Percentiles rank a stretch among this genome's conserved stretches.
Evolutionary conservation across 78 protist species (phyloP).

Genomic region (Pigoraptor vietnamica): DNA sequence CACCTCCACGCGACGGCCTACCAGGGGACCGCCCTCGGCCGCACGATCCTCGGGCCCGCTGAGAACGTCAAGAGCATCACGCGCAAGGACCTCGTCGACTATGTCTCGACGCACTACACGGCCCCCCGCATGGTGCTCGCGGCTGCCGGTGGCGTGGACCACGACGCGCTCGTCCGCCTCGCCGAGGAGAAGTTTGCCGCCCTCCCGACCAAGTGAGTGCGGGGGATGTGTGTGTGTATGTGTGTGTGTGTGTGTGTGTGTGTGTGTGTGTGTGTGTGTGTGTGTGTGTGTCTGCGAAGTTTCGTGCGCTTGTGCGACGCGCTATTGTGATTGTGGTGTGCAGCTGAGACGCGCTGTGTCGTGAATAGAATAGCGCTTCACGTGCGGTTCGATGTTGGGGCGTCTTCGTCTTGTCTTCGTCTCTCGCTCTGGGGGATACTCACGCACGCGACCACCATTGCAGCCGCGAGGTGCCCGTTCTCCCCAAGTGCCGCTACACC

Average conservation of each 20-base stretch:
- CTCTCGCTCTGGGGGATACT: too few species aligned
- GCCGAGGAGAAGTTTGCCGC: constrained; percentile 31
- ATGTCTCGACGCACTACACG: constrained; percentile 48
- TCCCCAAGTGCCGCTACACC: background rate
- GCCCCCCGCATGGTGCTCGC: constrained; percentile 75
- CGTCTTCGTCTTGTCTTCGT: background rate
- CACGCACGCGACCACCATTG: too few species aligned
- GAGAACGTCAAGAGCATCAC: constrained; percentile 70
- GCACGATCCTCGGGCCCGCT: constrained; percentile 89
- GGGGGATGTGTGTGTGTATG: too few species aligned
- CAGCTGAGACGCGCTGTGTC: too few species aligned
- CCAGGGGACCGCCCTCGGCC: constrained; percentile 74
- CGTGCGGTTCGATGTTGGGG: too few species aligned
- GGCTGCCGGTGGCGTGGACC: constrained; percentile 27
- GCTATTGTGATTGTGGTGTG: too few species aligned
- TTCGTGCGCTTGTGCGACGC: too few species aligned
- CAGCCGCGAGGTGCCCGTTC: background rate
- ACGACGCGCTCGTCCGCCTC: constrained; percentile 64
- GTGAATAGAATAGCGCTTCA: too few species aligned
- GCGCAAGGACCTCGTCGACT: constrained; percentile 55
- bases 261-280: too few species aligned
- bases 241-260: too few species aligned
- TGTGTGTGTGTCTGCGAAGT: too few species aligned
- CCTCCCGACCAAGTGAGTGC: background rate
- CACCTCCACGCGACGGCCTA: constrained; percentile 78